Evolutionary conservation across 2,329 filamentous ascomycete genomes (phyloP).

Genomic region (Hypoxylon sp.): DNA sequence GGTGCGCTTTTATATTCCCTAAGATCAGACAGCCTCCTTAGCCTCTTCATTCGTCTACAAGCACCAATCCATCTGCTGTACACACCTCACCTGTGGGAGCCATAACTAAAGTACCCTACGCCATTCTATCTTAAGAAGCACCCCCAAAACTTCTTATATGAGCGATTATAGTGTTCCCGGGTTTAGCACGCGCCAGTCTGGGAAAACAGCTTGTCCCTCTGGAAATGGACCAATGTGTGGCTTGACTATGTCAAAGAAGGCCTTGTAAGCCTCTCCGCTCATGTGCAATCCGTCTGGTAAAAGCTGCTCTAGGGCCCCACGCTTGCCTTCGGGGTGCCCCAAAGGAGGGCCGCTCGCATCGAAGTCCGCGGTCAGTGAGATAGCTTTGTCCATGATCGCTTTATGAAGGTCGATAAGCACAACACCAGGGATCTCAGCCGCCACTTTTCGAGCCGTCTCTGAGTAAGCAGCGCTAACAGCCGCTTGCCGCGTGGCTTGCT

Average conservation of each 20-base stretch:
- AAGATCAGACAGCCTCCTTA: not conserved
- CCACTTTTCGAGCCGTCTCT: slow-evolving; percentile 74
- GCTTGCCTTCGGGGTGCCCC: slow-evolving; percentile 65
- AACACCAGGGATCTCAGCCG: slow-evolving; percentile 75
- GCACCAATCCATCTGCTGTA: not conserved
- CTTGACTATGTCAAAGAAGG: slow-evolving; percentile 65
- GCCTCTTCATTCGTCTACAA: slow-evolving; percentile 1
- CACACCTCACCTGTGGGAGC: slow-evolving; percentile 12
- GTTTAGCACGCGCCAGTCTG: slow-evolving; percentile 61
- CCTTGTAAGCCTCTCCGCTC: slow-evolving; percentile 66
- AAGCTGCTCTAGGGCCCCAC: slow-evolving; percentile 66
- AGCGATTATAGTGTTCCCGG: slow-evolving; percentile 42
- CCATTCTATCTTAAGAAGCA: slow-evolving; percentile 13
- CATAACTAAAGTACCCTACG: slow-evolving; percentile 8
- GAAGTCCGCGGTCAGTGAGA: slow-evolving; percentile 69
- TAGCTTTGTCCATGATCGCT: slow-evolving; percentile 80
- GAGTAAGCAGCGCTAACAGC: slow-evolving; percentile 70
- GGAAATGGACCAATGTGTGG: slow-evolving; percentile 63
- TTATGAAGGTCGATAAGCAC: slow-evolving; percentile 85
- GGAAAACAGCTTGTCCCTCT: slow-evolving; percentile 60
- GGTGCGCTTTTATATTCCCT: slow-evolving; percentile 2
- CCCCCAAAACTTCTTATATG: slow-evolving; percentile 15
- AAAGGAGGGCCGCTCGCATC: slow-evolving; percentile 63
- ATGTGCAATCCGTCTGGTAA: slow-evolving; percentile 73
- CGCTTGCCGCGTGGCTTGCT: slow-evolving; percentile 61